These are phyloP conservation scores for Globisporangium barbulae DNA, from an alignment of 352 stramenopile species.

Conservation along the genomic window DNA sequence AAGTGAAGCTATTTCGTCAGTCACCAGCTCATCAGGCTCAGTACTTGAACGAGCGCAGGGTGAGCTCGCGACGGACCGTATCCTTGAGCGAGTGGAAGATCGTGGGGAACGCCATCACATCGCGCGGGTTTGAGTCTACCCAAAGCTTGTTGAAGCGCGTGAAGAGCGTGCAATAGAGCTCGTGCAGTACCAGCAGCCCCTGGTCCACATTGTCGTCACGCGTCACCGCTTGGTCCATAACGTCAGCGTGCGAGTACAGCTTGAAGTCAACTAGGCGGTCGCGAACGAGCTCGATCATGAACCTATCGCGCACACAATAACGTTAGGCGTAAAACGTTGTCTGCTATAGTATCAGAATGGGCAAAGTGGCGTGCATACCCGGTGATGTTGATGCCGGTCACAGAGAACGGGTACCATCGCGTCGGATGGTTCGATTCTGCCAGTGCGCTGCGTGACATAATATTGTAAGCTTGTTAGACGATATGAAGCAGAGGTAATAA, in stretches of 20 bases:
- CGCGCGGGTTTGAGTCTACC: conserved; percentile 75
- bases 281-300: conserved; percentile 69
- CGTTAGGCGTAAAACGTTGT: not conserved
- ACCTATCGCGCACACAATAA: conserved; percentile 26
- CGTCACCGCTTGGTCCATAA: conserved; percentile 9
- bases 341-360: not conserved
- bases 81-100: conserved; percentile 84
- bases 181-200: conserved; percentile 54
- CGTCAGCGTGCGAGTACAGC: conserved; percentile 45
- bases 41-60: conserved; percentile 61
- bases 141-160: conserved; percentile 83
- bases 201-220: conserved; percentile 24
- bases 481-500: not conserved
- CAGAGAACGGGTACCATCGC: conserved; percentile 83
- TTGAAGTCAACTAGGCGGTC: conserved; percentile 77
- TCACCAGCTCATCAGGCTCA: conserved; percentile 19
- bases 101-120: conserved; percentile 83
- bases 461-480: not conserved
- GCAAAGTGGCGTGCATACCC: conserved; percentile 23
- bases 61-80: conserved; percentile 54
- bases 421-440: conserved; percentile 83
- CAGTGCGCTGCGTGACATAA: conserved; percentile 39
- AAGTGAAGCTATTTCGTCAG: conserved; percentile 28
- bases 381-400: conserved; percentile 87
- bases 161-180: conserved; percentile 80